These are phyloP conservation scores for Brassica carinata DNA, from an alignment of 345 rosid genomes.

Conservation along the genomic window DNA sequence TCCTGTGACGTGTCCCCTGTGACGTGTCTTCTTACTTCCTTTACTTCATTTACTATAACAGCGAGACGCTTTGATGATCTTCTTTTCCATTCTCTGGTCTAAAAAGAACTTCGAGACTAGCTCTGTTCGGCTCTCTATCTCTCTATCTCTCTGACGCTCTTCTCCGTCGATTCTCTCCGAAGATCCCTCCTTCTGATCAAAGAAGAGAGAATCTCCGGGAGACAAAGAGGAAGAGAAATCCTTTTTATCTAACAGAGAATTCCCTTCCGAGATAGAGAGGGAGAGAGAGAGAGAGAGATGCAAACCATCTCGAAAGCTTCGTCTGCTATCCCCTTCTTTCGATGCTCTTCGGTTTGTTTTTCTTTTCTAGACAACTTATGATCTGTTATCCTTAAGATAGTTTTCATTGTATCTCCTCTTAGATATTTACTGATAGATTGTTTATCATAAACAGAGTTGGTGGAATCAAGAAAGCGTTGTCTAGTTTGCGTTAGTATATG, in stretches of 20 bases:
- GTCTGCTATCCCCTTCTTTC: not conserved
- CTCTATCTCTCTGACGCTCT: not conserved
- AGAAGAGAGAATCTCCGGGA: not conserved
- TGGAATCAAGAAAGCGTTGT: not conserved
- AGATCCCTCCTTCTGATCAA: not conserved
- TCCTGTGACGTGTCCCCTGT: no score
- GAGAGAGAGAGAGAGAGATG: not conserved
- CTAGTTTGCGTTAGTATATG: not conserved
- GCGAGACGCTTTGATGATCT: not conserved
- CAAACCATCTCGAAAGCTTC: not conserved
- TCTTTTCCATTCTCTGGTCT: not conserved
- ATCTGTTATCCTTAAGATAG: not conserved
- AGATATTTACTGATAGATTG: not conserved
- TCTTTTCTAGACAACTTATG: not conserved
- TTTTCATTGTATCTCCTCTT: not conserved
- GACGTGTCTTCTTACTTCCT: no score
- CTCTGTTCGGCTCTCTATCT: not conserved
- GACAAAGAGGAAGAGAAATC: not conserved
- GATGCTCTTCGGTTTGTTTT: not conserved
- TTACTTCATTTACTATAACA: no score
- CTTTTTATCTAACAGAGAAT: no score
- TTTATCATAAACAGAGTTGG: not conserved
- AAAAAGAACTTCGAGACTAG: not conserved
- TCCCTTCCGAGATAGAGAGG: no score
- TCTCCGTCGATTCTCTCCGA: conserved; percentile 12